These are phyloP conservation scores for Cenococcum geophilum DNA, from an alignment of 495 filamentous ascomycete species.

Conservation along the genomic window DNA sequence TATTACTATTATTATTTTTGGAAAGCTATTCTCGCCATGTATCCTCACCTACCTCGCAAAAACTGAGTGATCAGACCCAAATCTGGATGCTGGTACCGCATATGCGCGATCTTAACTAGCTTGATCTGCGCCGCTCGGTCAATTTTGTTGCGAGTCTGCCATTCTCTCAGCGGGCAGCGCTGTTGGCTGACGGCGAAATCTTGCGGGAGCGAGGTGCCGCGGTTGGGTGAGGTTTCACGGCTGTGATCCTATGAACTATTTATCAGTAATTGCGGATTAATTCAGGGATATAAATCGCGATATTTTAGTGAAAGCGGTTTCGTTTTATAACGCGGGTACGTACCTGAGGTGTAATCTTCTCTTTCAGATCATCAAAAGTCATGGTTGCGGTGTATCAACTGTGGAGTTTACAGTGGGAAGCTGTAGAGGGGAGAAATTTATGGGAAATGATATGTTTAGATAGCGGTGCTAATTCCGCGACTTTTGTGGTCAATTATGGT, in stretches of 20 bases:
- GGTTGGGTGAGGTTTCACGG: conserved; percentile 36
- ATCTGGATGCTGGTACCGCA: conserved; percentile 49
- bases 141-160: conserved; percentile 39
- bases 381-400: conserved; percentile 6
- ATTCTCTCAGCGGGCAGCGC: conserved; percentile 33
- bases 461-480: too few relatives aligned
- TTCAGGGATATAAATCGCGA: too few relatives aligned
- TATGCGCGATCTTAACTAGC: conserved; percentile 43
- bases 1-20: too few relatives aligned
- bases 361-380: conserved; percentile 25
- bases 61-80: conserved; percentile 43
- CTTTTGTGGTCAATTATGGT: too few relatives aligned
- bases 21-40: too few relatives aligned
- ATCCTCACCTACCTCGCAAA: conserved; percentile 29
- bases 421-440: neutral
- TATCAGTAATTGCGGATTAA: too few relatives aligned
- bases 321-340: neutral
- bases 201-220: conserved; percentile 41
- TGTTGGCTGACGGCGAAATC: conserved; percentile 37
- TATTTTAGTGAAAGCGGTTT: too few relatives aligned
- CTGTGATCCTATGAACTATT: neutral
- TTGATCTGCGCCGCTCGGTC: conserved; percentile 39
- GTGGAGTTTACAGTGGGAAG: neutral
- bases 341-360: conserved; percentile 22
- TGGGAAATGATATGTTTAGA: conserved; percentile 1